Conservation (phyloP, 352 stramenopile species). For the Pythium sukuiense region DNA sequence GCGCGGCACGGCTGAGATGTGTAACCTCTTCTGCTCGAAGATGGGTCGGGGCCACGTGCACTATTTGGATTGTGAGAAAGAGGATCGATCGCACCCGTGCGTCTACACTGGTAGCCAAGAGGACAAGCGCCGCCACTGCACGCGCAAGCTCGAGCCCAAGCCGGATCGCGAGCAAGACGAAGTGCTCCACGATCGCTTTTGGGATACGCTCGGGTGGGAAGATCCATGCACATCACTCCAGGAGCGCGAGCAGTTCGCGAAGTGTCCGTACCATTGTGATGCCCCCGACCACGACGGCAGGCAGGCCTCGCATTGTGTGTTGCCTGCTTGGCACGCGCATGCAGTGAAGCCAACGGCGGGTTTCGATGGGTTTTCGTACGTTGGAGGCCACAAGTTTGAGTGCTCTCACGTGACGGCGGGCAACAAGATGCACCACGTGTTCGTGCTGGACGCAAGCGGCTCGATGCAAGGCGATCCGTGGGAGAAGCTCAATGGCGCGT, state of each 20-base stretch:
- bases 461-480: slow-evolving; percentile 72
- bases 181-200: slow-evolving; percentile 75
- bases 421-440: slow-evolving; percentile 71
- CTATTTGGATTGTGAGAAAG: slow-evolving; percentile 65
- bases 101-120: slow-evolving; percentile 48
- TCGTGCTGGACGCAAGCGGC: slow-evolving; percentile 74
- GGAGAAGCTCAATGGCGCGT: slow-evolving; percentile 54
- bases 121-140: slow-evolving; percentile 76
- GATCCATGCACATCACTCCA: slow-evolving; percentile 59
- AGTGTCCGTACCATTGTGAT: slow-evolving; percentile 70
- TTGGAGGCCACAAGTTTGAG: slow-evolving; percentile 70
- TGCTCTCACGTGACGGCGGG: slow-evolving; percentile 60
- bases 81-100: slow-evolving; percentile 27
- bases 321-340: slow-evolving; percentile 63
- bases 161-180: slow-evolving; percentile 61
- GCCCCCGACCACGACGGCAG: slow-evolving; percentile 62
- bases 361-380: slow-evolving; percentile 55
- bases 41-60: slow-evolving; percentile 78
- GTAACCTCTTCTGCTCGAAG: slow-evolving; percentile 78
- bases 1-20: slow-evolving; percentile 74
- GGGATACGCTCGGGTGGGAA: slow-evolving; percentile 73
- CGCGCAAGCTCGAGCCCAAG: slow-evolving; percentile 44
- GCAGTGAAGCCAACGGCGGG: slow-evolving; percentile 25
- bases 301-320: slow-evolving; percentile 51
- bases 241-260: slow-evolving; percentile 62